Evolutionary conservation across 2,329 filamentous ascomycete species (phyloP).

Genomic region (Neoscytalidium dimidiatum): DNA sequence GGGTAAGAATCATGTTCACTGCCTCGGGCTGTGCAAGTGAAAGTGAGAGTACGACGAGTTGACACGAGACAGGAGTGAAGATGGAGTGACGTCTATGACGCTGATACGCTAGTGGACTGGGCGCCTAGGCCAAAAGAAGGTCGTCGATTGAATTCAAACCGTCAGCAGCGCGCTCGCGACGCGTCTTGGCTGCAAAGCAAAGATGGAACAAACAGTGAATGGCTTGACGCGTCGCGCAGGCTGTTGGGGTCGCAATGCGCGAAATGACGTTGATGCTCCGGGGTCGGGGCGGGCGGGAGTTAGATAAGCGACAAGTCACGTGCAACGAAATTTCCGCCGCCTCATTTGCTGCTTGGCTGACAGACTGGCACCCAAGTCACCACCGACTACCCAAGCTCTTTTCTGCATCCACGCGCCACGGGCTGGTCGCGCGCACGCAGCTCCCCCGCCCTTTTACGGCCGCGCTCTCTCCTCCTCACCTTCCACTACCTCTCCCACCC

Average conservation of each 20-base stretch:
- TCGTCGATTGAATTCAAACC: not conserved
- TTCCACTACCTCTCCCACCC: not conserved
- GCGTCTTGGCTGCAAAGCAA: not conserved
- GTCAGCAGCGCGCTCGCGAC: not conserved
- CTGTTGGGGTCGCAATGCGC: not conserved
- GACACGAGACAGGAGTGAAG: not conserved
- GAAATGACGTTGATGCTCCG: not conserved
- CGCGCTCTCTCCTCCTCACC: not conserved
- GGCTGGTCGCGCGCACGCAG: constrained; percentile 13
- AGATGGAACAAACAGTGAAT: not conserved
- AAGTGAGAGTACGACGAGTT: not conserved
- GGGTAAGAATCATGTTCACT: constrained; percentile 66
- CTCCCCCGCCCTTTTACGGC: not conserved
- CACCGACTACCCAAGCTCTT: not conserved
- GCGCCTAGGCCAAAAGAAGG: constrained; percentile 13
- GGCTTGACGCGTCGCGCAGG: not conserved
- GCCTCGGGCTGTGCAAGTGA: not conserved
- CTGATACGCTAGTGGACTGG: not conserved
- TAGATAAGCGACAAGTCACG: constrained; percentile 11
- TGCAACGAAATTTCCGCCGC: constrained; percentile 7
- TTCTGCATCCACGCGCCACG: constrained; percentile 9
- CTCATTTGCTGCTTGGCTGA: constrained; percentile 16
- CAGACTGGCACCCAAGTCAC: constrained; percentile 6
- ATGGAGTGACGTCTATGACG: constrained; percentile 15
- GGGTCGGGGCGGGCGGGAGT: not conserved